Evolutionary conservation across 2,329 filamentous ascomycete genomes (phyloP), one percentile per base, ranked within the genome.

Genomic region (Sporothrix dimorphospora): DNA sequence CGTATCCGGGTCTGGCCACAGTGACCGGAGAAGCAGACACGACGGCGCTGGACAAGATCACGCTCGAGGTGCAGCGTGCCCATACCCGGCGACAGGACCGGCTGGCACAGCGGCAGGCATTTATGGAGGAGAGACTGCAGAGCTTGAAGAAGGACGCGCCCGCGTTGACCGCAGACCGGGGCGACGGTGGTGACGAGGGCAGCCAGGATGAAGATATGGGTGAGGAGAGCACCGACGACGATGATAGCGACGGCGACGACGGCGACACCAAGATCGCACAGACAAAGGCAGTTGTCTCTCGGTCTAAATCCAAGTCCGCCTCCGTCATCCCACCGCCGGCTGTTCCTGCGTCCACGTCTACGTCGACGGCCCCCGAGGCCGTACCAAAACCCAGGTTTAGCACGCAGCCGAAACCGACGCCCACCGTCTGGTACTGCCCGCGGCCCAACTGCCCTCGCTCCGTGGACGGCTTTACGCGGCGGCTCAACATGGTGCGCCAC

Each of bases 401-500:
- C 14, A 21, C 61, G 24, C 66, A 21, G 11, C 47, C 40, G 12
- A 69, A 45, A 21, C 40, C 49, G 4, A 65, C 47, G 47, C 30
- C 47, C 19, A 57, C 16, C 55, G 19, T 53, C 27, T 72, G 68
- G 34, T 72, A 70, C 68, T 77, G 76, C 73, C 78, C 80, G 0
- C 77, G 83, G 38, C 67, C 73, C 1, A 75, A 77, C 21, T 86
- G 85, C 70, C 77, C 76, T 0, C 76, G 82, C 40, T 77, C 79
- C 3, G 67, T 76, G 1, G 74, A 80, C 8, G 79, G 81, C 0
- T 86, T 86, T 73, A 61, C 77, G 76, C 76, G 80, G 77, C 72
- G 79, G 5, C 12, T 61, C 11, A 81, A 82, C 61, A 75, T 85
- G 61, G 61, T 76, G 63, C 78, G 84, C 70, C 87, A 89, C 75